Evolutionary conservation across 306 rosid genomes (phyloP), one percentile per base, ranked within the genome.

Genomic region (Sesbania bispinosa): DNA sequence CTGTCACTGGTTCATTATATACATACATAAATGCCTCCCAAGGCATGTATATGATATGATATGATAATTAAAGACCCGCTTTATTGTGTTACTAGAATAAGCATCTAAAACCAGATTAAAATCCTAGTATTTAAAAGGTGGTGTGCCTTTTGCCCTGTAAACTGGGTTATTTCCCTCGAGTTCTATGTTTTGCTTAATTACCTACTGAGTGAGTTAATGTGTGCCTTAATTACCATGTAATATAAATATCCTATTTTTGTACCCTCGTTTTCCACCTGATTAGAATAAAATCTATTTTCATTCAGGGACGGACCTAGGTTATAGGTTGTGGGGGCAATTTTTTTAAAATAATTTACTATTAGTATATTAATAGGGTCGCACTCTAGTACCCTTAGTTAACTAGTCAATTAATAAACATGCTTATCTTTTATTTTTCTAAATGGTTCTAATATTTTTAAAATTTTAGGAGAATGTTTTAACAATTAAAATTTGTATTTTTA

Each of bases 1-100:
- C 89, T 89, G 96, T 92, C 96, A 89, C 62, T 46, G 71, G 73
- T 41, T 61, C 20, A 54, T 74, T 18, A 26, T 55, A 62, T 36
- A 36, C 43, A n/a, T n/a, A n/a, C n/a, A n/a, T n/a, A n/a, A n/a
- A n/a, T n/a, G n/a, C n/a, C n/a, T n/a, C n/a, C n/a, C 70, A 68
- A 68, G 80, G 71, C 66, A 82, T 63, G 7, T n/a, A n/a, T n/a
- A 26, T 26, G 4, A 26, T 26, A 26, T n/a, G n/a, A n/a, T n/a
- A 26, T 26, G 4, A 27, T 53, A 68, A 38, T n/a, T 55, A 47
- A 71, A 27, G 45, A 18, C 43, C 32, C n/a, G n/a, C 7, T 24
- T 20, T 21, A 54, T 4, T 35, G 26, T 81, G 57, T 52, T 52
- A 23, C 16, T 5, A 67, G 23, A 60, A 59, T 77, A 77, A 67